Conservation (phyloP, 495 filamentous ascomycete species). For the Hypoxylon fragiforme region DNA sequence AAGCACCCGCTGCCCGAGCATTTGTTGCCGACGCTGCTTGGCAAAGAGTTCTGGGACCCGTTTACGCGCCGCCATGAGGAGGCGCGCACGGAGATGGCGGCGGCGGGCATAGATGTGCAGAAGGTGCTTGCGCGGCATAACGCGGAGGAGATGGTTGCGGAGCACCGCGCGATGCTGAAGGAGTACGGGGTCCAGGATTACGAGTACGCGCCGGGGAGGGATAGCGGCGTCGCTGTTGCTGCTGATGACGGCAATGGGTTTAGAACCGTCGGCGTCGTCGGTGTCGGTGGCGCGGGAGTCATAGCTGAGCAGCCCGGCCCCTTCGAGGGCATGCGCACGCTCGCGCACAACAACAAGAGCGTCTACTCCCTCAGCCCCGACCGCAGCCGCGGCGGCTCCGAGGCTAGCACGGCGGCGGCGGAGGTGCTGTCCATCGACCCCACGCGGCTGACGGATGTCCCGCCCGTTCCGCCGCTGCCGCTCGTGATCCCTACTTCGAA, state of each 20-base stretch:
- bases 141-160: background rate
- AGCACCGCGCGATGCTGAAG: conserved; percentile 31
- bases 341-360: too few species aligned
- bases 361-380: too few species aligned
- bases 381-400: too few species aligned
- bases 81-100: conserved; percentile 26
- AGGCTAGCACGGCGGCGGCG: too few species aligned
- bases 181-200: conserved; percentile 8
- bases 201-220: background rate
- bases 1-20: background rate
- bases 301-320: too few species aligned
- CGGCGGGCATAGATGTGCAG: conserved; percentile 33
- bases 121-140: conserved; percentile 20
- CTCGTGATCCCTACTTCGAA: background rate
- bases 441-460: too few species aligned
- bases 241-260: conserved; percentile 1
- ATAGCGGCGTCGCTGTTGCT: background rate
- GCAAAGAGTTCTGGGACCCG: conserved; percentile 32
- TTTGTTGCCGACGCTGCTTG: conserved; percentile 26
- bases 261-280: too few species aligned
- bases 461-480: too few species aligned
- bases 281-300: too few species aligned
- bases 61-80: conserved; percentile 15
- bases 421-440: too few species aligned
- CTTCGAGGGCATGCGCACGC: too few species aligned